Base-by-base conservation (phyloP, 2,329 filamentous ascomycete species). In the Aspergillus ibericus region DNA sequence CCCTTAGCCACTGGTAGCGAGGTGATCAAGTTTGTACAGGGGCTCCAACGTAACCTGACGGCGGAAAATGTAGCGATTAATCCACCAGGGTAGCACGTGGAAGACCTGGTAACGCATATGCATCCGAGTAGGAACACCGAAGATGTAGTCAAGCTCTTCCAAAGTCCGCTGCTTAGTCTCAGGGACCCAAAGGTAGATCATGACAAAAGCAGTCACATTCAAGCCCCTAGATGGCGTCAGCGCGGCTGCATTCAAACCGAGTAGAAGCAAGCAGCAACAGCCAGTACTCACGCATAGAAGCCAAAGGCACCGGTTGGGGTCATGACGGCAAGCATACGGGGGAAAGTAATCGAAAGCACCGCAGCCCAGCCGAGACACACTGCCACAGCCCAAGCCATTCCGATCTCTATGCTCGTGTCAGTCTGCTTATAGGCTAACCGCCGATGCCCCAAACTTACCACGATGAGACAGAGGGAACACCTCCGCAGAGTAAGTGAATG, bases 131-230 rank as follows among this genome's bases (percentile, higher is more conserved):
- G 85, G 84, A 3, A 88, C 84, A 4, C 82, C 84, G 67, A 83
- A 82, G 59, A 81, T 77, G 59, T 81, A 81, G 61, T 89, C 86
- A 35, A 89, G 73, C 68, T 86, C 84, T 68, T 85, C 71, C 9
- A 77, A 68, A 1, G 83, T 84, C 32, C 79, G 78, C 65, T 84
- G 79, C 61, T 83, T 85, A 4, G 82, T 84, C 68, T 85, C 83
- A 1, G 82, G 83, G 0, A 85, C 73, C 69, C 81, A 84, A 40
- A 88, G 75, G 76, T 87, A 88, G 62, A 89, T 88, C 77, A 89
- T 83, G 22, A 85, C 58, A 15, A 88, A 77, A 0, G 86, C 86
- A 2, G 84, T 67, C 4, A 87, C 63, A 62, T 89, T 90, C 7
- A 89, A 74, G 0, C 75, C 84, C 13, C 76, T 78, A 42, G 53